Evolutionary conservation across 176 grass and related monocot genomes (phyloP), one percentile per base, ranked within the genome.

Genomic region (Poa pratensis): DNA sequence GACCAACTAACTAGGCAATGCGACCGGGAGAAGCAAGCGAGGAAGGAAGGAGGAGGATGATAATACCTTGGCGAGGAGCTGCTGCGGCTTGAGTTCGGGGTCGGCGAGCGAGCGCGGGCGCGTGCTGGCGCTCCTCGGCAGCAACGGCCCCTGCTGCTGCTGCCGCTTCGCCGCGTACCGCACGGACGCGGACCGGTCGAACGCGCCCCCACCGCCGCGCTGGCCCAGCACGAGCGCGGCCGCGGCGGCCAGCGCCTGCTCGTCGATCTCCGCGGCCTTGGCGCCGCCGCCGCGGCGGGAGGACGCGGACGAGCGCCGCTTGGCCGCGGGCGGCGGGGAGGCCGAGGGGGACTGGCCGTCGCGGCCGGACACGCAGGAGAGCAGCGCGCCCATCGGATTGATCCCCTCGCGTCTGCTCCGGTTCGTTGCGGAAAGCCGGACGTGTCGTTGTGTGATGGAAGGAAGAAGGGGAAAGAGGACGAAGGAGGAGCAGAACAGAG

Each of bases 101-200:
- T 99, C 96, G 22, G 93, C 84, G 17, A 93, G 78, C 22, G 86
- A 94, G 69, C 91, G 87, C 23, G 91, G 93, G 42, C 96, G 91
- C 55, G 93, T 90, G 88, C 96, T 99, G 80, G 88, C 90, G 89
- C 96, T 99, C 84, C 96, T 79, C 3, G 93, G 86, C 54, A 99
- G 88, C 78, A 85, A 78, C 85, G 42, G 90, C 43, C 80, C 87
- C 89, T 85, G 86, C 77, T 74, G 45, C 64, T 92, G 88, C 27
- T 46, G 45, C 45, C 92, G 71, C 75, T 84, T 89, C 39, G 82
- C 90, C 37, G 84, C 88, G 45, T 88, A 86, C 71, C 96, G 85
- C 69, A 99, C 50, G 42, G 96, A 99, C 30, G 91, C 58, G 10
- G 96, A 99, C 57, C 96, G 88, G 72, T 99, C 93, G 74, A 96